phyloP scores from a whole-genome alignment of 306 rosid species.

The Prunus davidiana region DNA sequence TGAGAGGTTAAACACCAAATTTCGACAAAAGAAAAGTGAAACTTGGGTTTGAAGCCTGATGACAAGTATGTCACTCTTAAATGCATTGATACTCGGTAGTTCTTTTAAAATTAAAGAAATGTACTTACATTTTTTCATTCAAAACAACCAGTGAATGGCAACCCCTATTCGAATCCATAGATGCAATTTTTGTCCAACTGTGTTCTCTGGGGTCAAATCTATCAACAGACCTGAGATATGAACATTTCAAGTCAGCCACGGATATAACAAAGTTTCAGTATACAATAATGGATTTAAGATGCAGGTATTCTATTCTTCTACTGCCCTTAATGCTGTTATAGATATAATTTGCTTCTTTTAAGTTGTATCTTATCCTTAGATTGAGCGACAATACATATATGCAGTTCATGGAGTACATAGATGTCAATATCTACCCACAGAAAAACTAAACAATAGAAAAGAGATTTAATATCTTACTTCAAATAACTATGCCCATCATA shows the following conservation, averaged over 20 bases:
- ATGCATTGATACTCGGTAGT: not conserved
- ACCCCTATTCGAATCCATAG: constrained; percentile 45
- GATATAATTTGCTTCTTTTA: too few species aligned
- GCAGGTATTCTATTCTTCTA: too few species aligned
- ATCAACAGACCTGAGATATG: constrained; percentile 60
- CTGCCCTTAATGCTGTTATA: too few species aligned
- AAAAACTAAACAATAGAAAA: constrained; percentile 10
- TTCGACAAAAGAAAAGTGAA: not conserved
- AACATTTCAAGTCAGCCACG: constrained; percentile 3
- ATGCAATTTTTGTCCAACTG: constrained; percentile 56
- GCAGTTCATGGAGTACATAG: not conserved
- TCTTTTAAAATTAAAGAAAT: constrained; percentile 7
- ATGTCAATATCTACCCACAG: not conserved
- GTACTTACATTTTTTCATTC: constrained; percentile 59
- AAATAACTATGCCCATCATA: constrained; percentile 51
- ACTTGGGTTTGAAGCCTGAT: not conserved
- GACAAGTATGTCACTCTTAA: not conserved
- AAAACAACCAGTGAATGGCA: constrained; percentile 55
- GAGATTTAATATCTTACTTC: constrained; percentile 42
- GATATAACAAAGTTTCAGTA: not conserved
- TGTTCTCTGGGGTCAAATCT: constrained; percentile 86
- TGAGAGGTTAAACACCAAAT: not conserved
- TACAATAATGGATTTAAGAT: not conserved
- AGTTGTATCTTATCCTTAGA: too few species aligned
- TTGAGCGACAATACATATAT: too few species aligned